phyloP scores from a whole-genome alignment of 106 monocot genomes.

The Vanilla planifolia region DNA sequence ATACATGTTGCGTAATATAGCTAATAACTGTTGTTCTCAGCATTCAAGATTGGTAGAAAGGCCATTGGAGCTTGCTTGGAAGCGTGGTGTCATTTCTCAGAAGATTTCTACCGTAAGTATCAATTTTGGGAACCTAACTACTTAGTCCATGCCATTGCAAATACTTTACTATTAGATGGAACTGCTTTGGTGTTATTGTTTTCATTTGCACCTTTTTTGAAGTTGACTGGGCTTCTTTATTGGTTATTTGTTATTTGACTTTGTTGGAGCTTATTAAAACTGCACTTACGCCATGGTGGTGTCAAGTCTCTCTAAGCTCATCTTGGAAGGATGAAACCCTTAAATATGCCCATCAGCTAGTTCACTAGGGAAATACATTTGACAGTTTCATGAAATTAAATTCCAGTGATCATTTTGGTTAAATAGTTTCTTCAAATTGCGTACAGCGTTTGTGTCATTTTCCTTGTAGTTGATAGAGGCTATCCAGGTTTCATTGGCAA shows the following conservation, averaged over 20 bases:
- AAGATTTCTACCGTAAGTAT: constrained; percentile 61
- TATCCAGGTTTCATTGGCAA: no score
- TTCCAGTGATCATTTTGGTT: no score
- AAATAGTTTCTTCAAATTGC: no score
- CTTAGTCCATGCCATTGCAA: background rate
- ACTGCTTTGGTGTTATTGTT: background rate
- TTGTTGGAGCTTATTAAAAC: background rate
- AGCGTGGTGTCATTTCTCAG: constrained; percentile 81
- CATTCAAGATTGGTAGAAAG: constrained; percentile 76
- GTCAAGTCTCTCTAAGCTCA: no score
- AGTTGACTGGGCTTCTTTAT: background rate
- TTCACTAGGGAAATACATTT: no score
- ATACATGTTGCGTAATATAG: no score
- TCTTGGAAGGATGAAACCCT: no score
- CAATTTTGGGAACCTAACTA: background rate
- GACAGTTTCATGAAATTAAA: no score
- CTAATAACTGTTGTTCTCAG: constrained; percentile 26
- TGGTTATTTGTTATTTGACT: background rate
- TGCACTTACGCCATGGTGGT: background rate
- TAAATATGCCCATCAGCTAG: background rate
- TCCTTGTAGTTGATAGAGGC: no score
- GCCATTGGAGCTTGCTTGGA: constrained; percentile 70
- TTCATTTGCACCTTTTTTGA: background rate
- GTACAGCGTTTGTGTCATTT: no score
- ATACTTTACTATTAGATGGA: background rate